These are phyloP conservation scores for Penicillium herquei DNA, from an alignment of 495 filamentous ascomycete genomes.

Conservation along the genomic window DNA sequence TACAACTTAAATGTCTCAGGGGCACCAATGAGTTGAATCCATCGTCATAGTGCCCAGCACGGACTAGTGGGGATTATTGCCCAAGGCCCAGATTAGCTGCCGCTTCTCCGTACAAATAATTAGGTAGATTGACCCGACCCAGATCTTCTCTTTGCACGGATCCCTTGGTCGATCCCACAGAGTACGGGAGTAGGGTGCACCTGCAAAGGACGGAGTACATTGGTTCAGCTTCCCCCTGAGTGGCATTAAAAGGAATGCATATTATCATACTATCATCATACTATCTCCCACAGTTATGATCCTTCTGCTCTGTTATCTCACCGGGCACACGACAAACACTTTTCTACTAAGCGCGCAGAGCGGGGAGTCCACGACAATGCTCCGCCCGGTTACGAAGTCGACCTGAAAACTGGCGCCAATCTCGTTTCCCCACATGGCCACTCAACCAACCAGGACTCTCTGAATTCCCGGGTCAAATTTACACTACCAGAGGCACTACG, in stretches of 20 bases:
- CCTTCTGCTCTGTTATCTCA: no score
- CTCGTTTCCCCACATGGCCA: slow-evolving; percentile 10
- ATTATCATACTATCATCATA: no score
- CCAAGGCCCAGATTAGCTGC: background rate
- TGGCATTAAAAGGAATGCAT: no score
- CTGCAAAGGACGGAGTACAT: no score
- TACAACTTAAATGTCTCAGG: no score
- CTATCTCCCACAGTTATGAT: no score
- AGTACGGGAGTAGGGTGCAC: no score
- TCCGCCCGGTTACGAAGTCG: slow-evolving; percentile 4
- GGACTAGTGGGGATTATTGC: background rate
- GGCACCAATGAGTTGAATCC: no score
- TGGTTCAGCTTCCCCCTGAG: no score
- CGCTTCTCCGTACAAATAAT: background rate
- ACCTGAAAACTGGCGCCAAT: slow-evolving; percentile 6
- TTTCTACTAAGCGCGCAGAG: slow-evolving; percentile 12
- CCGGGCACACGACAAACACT: background rate
- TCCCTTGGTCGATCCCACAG: background rate
- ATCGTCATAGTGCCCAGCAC: no score
- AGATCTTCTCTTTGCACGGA: background rate
- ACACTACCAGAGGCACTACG: no score
- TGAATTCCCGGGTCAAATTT: background rate
- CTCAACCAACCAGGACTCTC: slow-evolving; percentile 2
- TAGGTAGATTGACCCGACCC: slow-evolving; percentile 7
- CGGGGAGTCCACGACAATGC: slow-evolving; percentile 6